Evolutionary conservation across 2,329 filamentous ascomycete species (phyloP), one percentile per base, ranked within the genome.

Genomic region (Fusarium irregulare): DNA sequence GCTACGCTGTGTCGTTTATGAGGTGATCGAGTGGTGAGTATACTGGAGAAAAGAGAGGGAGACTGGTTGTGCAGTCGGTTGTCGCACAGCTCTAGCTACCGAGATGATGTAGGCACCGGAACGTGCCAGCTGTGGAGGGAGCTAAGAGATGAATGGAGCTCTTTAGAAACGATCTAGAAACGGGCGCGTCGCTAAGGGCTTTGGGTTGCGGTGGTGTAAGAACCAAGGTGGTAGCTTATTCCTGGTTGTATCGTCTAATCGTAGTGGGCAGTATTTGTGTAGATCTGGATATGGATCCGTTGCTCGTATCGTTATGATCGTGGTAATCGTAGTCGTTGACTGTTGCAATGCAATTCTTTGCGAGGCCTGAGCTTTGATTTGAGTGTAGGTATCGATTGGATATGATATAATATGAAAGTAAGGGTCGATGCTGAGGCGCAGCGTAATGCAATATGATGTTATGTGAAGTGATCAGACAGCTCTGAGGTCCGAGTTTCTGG

Each of bases 111-210:
- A 44, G 47, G 34, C 46, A 66, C 46, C 49, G 54, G 64, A 53
- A 53, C 48, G 54, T 54, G 60, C 71, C 63, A 61, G 62, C 64
- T 66, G 65, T 70, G 65, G 20, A 45, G 53, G 55, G 60, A 58
- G 42, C 46, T 32, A 46, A 53, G 34, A 21, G 46, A 46, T 41
- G 63, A 27, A 34, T 37, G 63, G 34, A 34, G 60, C 56, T 73
- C 64, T 42, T 40, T 68, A 51, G 55, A 70, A 66, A 55, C 20
- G 58, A 56, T 60, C 56, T 63, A 60, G 59, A 60, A 50, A 37
- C 50, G 50, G 47, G 46, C 61, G 58, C 42, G 55, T 61, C 54
- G 53, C 32, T 37, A 64, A 64, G 49, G 55, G 46, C 41, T 58
- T 42, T 49, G 49, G n/a, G 27, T 45, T 56, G 59, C 40, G 40